Evolutionary conservation across 768 basidiomycete genomes (phyloP), one percentile per base, ranked within the genome.

Genomic region (Hericium alpestre): DNA sequence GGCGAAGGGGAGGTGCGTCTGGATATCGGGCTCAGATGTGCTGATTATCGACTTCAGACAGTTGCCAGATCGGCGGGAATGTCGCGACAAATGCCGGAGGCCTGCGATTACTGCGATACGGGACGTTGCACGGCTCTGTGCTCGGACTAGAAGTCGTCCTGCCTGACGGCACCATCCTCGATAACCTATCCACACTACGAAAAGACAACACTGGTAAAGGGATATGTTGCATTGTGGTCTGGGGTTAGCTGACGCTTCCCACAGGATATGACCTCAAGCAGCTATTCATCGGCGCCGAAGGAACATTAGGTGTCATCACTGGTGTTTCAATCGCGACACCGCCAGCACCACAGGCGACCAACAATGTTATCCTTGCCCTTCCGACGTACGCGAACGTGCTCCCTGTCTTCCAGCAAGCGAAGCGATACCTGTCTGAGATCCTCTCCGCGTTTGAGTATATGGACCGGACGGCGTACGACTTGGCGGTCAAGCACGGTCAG

Each of bases 41-140:
- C 46, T 53, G 56, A 43, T 32, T 50, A 41, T 11, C 53, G 13
- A 43, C 59, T 58, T 38, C 39, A 37, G 27, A 38, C 67, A 90
- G 90, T 65, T 99, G 96, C 76, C 95, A 98, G 66, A 94, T 99
- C 61, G 96, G 95, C 51, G 96, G 96, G 38, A 97, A 98, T 69
- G 79, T 98, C 25, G 84, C 96, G 1, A 98, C 96, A 4, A 99
- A 99, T 66, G 96, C 96, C 25, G 96, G 96, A 18, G 96, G 96
- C n/a, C 79, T 99, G 8, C 82, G 96, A 1, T 78, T 99, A 22
- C 73, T 99, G 43, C 82, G 96, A 22, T 99, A 98, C 65, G 96
- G 96, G 49, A 93, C 91, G 40, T 75, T 99, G 4, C 96, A 95
- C 66, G 96, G 96, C 18, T 86, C 86, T 12, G 95, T 98, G 2